Evolutionary conservation across 441 rosid genomes (phyloP), one percentile per base, ranked within the genome.

Genomic region (Rhodomyrtus psidioides): DNA sequence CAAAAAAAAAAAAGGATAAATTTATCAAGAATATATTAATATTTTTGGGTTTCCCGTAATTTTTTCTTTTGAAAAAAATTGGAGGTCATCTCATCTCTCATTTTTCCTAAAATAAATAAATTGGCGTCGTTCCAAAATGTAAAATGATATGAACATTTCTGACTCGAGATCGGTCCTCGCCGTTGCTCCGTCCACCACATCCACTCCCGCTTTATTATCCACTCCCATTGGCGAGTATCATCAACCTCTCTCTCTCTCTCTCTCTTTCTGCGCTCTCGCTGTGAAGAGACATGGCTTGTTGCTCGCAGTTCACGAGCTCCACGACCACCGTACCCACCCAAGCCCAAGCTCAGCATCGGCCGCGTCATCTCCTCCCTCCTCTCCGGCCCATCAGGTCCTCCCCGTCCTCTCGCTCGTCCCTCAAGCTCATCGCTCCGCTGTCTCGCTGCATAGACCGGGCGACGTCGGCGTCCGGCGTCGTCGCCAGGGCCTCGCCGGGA

Each of bases 401-500:
- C 12, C 12, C 79, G 46, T 34, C 79, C 79, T 65, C 49, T 7
- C 49, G 79, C 79, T 34, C 79, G 46, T 23, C 79, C 79, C 79
- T 65, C 49, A 34, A 19, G 79, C 79, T 65, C 49, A 24, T 65
- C 26, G 79, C 79, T 12, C 7, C 79, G 49, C 49, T 19, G 79
- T 65, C 79, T 23, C 49, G 79, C 79, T 26, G 26, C 26, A n/a
- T n/a, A 16, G 55, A 7, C 59, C 83, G 34, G 30, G 2, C 57
- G 83, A 53, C 55, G 24, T 9, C 53, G 26, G 82, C 55, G 2
- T 6, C 24, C 21, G 46, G 49, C 60, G 9, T n/a, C 19, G 60
- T 70, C 51, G 49, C 56, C 42, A 90, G 87, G 87, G 88, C 89
- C 39, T 89, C 93, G 55, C 86, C 86, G 62, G 91, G 14, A 81